Conservation (phyloP, 495 filamentous ascomycete genomes). For the Daldinia decipiens region DNA sequence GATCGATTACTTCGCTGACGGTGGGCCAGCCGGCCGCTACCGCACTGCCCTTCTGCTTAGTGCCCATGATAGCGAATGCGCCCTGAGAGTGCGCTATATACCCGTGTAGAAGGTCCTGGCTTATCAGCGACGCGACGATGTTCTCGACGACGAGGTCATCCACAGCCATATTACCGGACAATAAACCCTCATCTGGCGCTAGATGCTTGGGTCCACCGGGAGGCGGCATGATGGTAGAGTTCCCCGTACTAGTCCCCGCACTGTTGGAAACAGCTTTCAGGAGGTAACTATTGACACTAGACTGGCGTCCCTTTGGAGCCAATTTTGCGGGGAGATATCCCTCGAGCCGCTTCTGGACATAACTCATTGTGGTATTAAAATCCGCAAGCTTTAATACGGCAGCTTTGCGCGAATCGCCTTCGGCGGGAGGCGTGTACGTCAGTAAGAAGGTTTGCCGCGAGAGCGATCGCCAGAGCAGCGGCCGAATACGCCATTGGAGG, state of each 20-base stretch:
- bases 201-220: conserved; percentile 58
- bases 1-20: conserved; percentile 34
- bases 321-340: conserved; percentile 54
- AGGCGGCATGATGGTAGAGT: conserved; percentile 55
- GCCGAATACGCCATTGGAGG: conserved; percentile 72
- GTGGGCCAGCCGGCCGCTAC: conserved; percentile 58
- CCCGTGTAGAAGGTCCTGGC: conserved; percentile 85
- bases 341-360: conserved; percentile 63
- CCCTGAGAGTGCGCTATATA: conserved; percentile 81
- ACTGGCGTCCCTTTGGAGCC: conserved; percentile 38
- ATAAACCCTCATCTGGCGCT: conserved; percentile 58
- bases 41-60: conserved; percentile 67
- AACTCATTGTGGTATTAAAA: conserved; percentile 61
- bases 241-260: conserved; percentile 33
- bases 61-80: conserved; percentile 84
- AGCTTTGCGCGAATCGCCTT: conserved; percentile 61
- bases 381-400: conserved; percentile 67
- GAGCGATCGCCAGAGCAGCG: conserved; percentile 86
- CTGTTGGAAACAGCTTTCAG: conserved; percentile 55
- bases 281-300: conserved; percentile 51
- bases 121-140: conserved; percentile 77
- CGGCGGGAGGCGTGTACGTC: conserved; percentile 65
- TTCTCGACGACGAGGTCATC: conserved; percentile 77
- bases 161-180: conserved; percentile 63
- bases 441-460: conserved; percentile 75